Conservation (phyloP, 176 grass and related monocot species). For the Eleusine indica region DNA sequence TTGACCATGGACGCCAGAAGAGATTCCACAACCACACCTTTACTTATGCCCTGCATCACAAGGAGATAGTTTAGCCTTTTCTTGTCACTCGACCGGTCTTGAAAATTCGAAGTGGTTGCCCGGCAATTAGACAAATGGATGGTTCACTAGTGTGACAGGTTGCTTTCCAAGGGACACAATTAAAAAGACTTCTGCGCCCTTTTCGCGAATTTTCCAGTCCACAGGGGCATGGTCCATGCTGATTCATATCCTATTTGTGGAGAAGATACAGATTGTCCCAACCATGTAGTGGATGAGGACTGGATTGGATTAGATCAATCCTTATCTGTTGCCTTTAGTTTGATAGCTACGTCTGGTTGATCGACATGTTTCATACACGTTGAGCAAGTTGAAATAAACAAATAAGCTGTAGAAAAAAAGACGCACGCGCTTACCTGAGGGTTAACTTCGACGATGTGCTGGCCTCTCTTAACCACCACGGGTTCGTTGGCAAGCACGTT, state of each 20-base stretch:
- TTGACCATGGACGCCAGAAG: slow-evolving; percentile 63
- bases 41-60: slow-evolving; percentile 86
- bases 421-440: slow-evolving; percentile 72
- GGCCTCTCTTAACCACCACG: slow-evolving; percentile 84
- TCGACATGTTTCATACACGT: slow-evolving; percentile 38
- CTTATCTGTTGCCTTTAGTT: slow-evolving; percentile 60
- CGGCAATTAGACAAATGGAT: slow-evolving; percentile 26
- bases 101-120: slow-evolving; percentile 24
- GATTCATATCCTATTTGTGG: slow-evolving; percentile 49
- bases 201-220: slow-evolving; percentile 32
- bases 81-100: neutral
- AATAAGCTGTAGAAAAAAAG: neutral
- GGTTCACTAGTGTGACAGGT: slow-evolving; percentile 13
- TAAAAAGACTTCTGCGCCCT: neutral
- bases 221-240: slow-evolving; percentile 45
- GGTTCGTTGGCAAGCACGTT: slow-evolving; percentile 94
- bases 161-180: slow-evolving; percentile 15
- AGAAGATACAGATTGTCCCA: slow-evolving; percentile 46
- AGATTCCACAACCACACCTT: slow-evolving; percentile 75
- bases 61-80: slow-evolving; percentile 8
- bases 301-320: slow-evolving; percentile 53
- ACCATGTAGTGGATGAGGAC: slow-evolving; percentile 52
- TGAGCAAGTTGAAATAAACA: slow-evolving; percentile 22
- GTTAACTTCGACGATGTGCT: slow-evolving; percentile 90
- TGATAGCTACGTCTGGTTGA: slow-evolving; percentile 44